A percentile compares a stretch with the other conserved stretches of the same genome.
These are phyloP conservation scores for Acanthamoeba polyphaga DNA, from an alignment of 208 protist species.

Conservation along the genomic window DNA sequence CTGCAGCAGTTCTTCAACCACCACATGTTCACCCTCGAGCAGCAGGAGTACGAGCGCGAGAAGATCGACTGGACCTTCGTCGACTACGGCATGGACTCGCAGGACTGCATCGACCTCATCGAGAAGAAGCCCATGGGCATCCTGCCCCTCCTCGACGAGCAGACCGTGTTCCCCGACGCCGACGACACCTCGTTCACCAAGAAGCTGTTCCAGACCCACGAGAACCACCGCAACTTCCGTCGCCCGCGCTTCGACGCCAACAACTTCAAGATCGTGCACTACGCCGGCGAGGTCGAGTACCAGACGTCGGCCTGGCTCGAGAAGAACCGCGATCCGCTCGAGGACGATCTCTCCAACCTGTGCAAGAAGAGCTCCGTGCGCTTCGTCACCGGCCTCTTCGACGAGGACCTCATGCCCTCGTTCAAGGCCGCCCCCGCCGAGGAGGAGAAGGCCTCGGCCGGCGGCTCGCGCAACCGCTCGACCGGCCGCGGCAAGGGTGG, in stretches of 20 bases:
- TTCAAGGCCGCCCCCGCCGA: constrained; percentile 70
- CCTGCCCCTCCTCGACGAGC: constrained; percentile 87
- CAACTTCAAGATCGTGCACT: constrained; percentile 88
- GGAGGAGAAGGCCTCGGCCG: background rate
- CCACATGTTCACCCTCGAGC: constrained; percentile 91
- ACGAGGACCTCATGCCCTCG: constrained; percentile 76
- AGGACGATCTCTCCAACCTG: constrained; percentile 87
- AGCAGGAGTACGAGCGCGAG: constrained; percentile 88
- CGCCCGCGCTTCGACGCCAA: constrained; percentile 79
- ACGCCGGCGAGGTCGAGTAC: constrained; percentile 89
- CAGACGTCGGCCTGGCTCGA: constrained; percentile 79
- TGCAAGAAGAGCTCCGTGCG: constrained; percentile 81
- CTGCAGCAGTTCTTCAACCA: constrained; percentile 92
- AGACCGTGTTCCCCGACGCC: constrained; percentile 88
- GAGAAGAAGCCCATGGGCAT: constrained; percentile 85
- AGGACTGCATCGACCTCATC: constrained; percentile 85
- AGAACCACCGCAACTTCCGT: constrained; percentile 78
- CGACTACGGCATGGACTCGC: constrained; percentile 87
- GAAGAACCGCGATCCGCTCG: constrained; percentile 90
- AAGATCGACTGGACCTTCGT: constrained; percentile 89
- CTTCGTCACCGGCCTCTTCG: constrained; percentile 84
- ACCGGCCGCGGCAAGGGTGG: constrained; percentile 74
- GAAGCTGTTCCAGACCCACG: constrained; percentile 85
- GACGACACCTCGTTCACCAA: constrained; percentile 81
- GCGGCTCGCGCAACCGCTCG: constrained; percentile 55